These are phyloP conservation scores for Ustilago vetiveriae DNA, from an alignment of 1,284 basidiomycete genomes.

Conservation along the genomic window DNA sequence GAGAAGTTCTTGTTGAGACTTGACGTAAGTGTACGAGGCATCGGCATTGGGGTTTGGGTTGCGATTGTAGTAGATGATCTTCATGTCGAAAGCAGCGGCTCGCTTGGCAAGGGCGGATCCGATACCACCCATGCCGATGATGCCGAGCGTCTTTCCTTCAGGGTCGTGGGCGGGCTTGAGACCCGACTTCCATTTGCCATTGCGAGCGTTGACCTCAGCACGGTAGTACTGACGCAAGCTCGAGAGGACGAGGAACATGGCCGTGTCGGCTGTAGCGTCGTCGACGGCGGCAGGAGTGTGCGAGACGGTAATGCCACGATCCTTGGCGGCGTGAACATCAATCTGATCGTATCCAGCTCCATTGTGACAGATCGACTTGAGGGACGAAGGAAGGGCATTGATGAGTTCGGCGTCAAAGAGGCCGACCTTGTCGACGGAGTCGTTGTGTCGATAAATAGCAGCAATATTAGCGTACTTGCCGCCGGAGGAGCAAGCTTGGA, in stretches of 20 bases:
- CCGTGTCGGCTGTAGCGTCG: slow-evolving; percentile 61
- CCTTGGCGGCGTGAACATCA: slow-evolving; percentile 55
- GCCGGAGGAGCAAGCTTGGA: slow-evolving; percentile 39
- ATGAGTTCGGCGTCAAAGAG: slow-evolving; percentile 59
- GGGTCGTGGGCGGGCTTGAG: slow-evolving; percentile 55
- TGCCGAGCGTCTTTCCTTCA: slow-evolving; percentile 55
- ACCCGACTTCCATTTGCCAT: slow-evolving; percentile 54
- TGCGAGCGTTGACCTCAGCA: slow-evolving; percentile 49
- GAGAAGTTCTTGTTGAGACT: slow-evolving; percentile 68
- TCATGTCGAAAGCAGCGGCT: slow-evolving; percentile 60
- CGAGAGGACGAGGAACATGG: slow-evolving; percentile 61
- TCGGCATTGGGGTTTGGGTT: slow-evolving; percentile 47
- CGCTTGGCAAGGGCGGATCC: slow-evolving; percentile 58
- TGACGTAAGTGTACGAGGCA: slow-evolving; percentile 38
- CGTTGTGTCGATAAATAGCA: slow-evolving; percentile 82
- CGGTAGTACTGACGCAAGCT: slow-evolving; percentile 57
- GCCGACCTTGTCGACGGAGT: slow-evolving; percentile 56
- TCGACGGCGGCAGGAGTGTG: slow-evolving; percentile 61
- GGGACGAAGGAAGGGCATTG: slow-evolving; percentile 39
- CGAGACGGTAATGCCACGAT: slow-evolving; percentile 54
- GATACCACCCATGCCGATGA: slow-evolving; percentile 63
- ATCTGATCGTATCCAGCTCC: slow-evolving; percentile 64
- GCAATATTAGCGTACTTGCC: slow-evolving; percentile 75
- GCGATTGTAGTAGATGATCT: slow-evolving; percentile 62
- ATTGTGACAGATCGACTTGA: slow-evolving; percentile 62